These are phyloP conservation scores for Chaetomiaceae sp. DNA, from an alignment of 2,329 filamentous ascomycete species.

Conservation along the genomic window DNA sequence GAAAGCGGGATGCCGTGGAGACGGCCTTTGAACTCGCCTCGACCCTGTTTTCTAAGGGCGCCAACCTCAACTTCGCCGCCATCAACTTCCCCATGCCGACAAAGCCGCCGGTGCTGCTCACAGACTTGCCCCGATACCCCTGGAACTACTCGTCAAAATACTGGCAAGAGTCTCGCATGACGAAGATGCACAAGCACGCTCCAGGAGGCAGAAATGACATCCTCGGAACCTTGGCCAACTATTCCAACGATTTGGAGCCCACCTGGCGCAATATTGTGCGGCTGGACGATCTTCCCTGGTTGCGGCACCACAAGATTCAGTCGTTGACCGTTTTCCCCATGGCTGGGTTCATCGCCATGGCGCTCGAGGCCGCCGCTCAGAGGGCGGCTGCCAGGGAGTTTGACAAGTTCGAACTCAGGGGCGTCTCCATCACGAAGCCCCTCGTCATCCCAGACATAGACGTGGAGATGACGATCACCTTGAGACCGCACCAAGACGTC, in stretches of 20 bases:
- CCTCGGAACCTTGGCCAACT: no score
- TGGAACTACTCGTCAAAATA: neutral
- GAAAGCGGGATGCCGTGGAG: neutral
- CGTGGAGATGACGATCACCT: constrained; percentile 46
- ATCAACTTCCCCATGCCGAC: neutral
- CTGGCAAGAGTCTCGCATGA: neutral
- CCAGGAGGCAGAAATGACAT: neutral
- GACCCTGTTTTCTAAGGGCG: neutral
- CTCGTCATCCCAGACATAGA: constrained; percentile 46
- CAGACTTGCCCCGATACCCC: neutral
- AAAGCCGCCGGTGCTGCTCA: neutral
- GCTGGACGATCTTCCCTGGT: neutral
- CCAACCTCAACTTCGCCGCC: neutral
- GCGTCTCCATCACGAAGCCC: constrained; percentile 43
- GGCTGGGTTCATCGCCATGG: neutral
- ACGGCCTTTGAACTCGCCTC: neutral
- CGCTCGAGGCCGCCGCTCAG: neutral
- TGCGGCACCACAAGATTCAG: neutral
- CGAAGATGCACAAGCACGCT: neutral
- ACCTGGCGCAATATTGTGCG: neutral
- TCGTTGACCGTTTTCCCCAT: neutral
- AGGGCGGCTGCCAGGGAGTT: no score
- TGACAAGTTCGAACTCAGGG: constrained; percentile 43
- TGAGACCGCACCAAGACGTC: constrained; percentile 40
- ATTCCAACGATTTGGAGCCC: neutral